A percentile compares a stretch with the other conserved stretches of the same genome.
phyloP scores from a whole-genome alignment of 1,139 yeast genomes.

The Candida sp. region DNA sequence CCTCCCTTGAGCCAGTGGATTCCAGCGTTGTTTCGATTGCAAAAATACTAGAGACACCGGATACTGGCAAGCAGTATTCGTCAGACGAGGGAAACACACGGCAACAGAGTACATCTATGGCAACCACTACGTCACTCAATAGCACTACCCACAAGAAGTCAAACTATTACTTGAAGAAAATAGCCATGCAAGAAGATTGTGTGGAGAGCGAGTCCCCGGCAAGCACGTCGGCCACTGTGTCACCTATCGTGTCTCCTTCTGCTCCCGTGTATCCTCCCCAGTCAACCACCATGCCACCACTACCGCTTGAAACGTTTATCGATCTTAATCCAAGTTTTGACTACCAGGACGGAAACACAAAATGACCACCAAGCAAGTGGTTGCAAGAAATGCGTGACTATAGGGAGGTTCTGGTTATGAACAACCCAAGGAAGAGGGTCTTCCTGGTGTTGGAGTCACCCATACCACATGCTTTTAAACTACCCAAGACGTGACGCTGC shows the following conservation, averaged over 20 bases:
- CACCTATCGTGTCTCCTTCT: neutral
- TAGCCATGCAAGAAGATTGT: slow-evolving; percentile 49
- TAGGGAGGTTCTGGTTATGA: too few relatives aligned
- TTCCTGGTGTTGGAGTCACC: too few relatives aligned
- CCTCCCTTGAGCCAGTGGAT: neutral
- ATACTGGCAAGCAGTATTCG: neutral
- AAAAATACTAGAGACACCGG: neutral
- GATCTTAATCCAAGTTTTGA: neutral
- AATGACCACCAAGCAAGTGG: neutral
- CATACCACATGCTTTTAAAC: too few relatives aligned
- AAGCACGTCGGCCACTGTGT: neutral
- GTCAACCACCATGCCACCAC: neutral
- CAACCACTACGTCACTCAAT: neutral
- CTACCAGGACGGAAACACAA: neutral
- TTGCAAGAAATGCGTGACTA: too few relatives aligned
- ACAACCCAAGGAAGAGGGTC: too few relatives aligned
- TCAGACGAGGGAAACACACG: neutral
- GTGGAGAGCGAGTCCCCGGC: slow-evolving; percentile 26
- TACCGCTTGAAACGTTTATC: neutral
- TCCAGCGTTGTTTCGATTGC: neutral
- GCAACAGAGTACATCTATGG: neutral
- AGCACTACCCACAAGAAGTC: slow-evolving; percentile 7
- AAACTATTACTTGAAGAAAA: slow-evolving; percentile 31
- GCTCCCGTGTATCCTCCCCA: neutral
- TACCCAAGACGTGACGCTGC: too few relatives aligned